Conservation (phyloP, 345 rosid species). For the Brassica nigra region DNA sequence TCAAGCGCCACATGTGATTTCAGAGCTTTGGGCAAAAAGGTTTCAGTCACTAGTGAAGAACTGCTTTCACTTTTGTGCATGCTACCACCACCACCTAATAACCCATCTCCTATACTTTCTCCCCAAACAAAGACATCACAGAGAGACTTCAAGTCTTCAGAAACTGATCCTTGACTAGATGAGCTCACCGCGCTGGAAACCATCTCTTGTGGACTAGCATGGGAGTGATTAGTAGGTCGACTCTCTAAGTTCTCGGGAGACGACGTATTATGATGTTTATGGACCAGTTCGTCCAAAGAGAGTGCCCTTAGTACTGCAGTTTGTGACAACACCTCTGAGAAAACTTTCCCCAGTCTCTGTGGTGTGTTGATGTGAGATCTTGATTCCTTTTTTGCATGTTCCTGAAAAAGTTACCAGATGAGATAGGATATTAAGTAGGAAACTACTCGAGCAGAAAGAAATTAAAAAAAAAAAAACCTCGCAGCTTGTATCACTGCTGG, state of each 20-base stretch:
- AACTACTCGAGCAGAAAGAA: too few relatives aligned
- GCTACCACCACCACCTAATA: conserved; percentile 35
- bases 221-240: neutral
- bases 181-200: conserved; percentile 56
- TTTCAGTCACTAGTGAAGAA: conserved; percentile 38
- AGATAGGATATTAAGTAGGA: too few relatives aligned
- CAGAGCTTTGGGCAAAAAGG: conserved; percentile 47
- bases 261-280: conserved; percentile 35
- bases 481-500: conserved; percentile 44
- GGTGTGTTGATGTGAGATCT: conserved; percentile 37
- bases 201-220: too few relatives aligned
- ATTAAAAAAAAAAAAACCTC: conserved; percentile 24
- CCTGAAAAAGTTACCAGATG: neutral
- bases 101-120: conserved; percentile 45
- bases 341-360: conserved; percentile 54
- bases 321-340: conserved; percentile 60
- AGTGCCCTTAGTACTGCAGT: conserved; percentile 50
- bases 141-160: conserved; percentile 48
- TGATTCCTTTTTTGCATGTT: conserved; percentile 36
- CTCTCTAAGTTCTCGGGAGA: conserved; percentile 42
- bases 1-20: conserved; percentile 51
- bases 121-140: conserved; percentile 57
- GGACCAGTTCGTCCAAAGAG: conserved; percentile 44
- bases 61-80: conserved; percentile 36
- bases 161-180: conserved; percentile 48